These are phyloP conservation scores for Metarhizium humberi DNA, from an alignment of 2,329 filamentous ascomycete species.

Conservation along the genomic window DNA sequence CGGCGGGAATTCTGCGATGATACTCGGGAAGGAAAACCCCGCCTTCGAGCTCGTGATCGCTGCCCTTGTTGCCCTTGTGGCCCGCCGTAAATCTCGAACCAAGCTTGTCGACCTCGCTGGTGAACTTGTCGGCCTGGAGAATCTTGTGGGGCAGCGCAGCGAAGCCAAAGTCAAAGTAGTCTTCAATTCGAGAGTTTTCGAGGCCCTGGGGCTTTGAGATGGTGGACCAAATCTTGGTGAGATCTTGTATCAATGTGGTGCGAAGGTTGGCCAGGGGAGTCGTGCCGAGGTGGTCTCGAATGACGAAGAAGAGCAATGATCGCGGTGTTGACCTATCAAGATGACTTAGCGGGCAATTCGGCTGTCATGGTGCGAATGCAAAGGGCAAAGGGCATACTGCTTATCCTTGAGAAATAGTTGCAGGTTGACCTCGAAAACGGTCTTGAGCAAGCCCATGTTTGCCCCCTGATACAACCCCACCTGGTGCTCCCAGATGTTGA, in stretches of 20 bases:
- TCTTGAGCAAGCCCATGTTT: constrained; percentile 98
- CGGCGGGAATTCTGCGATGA: constrained; percentile 88
- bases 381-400: constrained; percentile 47
- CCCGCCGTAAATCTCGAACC: constrained; percentile 76
- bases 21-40: constrained; percentile 90
- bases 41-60: constrained; percentile 65
- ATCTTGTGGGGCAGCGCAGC: constrained; percentile 95
- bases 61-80: constrained; percentile 58
- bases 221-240: constrained; percentile 84
- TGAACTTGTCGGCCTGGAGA: constrained; percentile 85
- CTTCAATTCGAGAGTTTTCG: constrained; percentile 81
- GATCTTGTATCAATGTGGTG: constrained; percentile 81
- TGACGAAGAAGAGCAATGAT: constrained; percentile 95
- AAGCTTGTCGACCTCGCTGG: constrained; percentile 68
- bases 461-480: constrained; percentile 96
- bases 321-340: constrained; percentile 64
- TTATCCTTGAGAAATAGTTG: constrained; percentile 95
- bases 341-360: background rate
- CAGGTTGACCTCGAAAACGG: constrained; percentile 96
- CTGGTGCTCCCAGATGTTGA: constrained; percentile 99
- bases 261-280: constrained; percentile 87
- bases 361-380: background rate
- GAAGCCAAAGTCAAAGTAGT: constrained; percentile 99
- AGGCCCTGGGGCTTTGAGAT: constrained; percentile 86
- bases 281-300: constrained; percentile 88